Evolutionary conservation across 345 rosid species (phyloP).

Genomic region (Salix purpurea): DNA sequence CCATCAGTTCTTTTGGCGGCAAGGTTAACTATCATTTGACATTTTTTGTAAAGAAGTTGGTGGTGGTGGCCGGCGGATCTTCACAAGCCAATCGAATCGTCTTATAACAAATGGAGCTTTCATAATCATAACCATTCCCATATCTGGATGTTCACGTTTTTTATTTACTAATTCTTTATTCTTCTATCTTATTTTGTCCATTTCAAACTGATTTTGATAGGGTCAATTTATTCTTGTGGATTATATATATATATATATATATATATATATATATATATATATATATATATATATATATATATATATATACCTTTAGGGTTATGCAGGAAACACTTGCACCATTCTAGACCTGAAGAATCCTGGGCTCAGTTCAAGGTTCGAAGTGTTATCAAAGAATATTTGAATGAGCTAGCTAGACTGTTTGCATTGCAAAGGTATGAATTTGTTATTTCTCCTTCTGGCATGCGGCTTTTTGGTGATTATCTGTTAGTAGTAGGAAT

Average conservation of each 20-base stretch:
- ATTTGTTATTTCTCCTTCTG: too few relatives aligned
- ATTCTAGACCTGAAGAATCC: neutral
- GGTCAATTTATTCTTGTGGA: neutral
- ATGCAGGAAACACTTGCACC: neutral
- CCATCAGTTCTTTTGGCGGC: constrained; percentile 3
- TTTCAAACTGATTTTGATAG: constrained; percentile 2
- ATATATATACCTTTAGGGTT: neutral
- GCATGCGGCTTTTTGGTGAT: neutral
- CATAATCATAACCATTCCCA: neutral
- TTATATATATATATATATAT: neutral
- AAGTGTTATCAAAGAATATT: too few relatives aligned
- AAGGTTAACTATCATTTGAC: neutral
- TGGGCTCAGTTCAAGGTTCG: neutral
- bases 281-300: neutral
- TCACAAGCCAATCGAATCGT: neutral
- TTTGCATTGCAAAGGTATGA: too few relatives aligned
- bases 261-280: neutral
- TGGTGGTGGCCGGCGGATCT: constrained; percentile 7
- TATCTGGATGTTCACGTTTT: neutral
- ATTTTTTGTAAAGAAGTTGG: neutral
- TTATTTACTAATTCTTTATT: neutral
- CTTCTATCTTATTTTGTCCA: neutral
- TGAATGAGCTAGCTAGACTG: neutral
- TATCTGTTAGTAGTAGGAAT: neutral
- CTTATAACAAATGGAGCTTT: constrained; percentile 1